Evolutionary conservation across 495 filamentous ascomycete genomes (phyloP).

Genomic region (Cryomyces minteri): DNA sequence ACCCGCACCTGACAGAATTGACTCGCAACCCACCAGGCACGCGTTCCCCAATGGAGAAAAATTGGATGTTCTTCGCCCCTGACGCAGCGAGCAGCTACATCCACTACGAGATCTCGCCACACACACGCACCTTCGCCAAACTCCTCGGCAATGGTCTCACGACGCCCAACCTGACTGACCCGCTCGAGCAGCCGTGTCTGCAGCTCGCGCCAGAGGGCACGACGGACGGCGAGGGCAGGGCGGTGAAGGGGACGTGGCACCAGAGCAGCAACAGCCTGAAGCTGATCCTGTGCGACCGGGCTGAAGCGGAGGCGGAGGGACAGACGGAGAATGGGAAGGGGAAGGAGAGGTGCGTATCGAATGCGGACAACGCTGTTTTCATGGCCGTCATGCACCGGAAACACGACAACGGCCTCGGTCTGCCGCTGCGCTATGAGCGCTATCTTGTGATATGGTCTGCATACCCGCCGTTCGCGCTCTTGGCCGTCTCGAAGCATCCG

Average conservation of each 20-base stretch:
- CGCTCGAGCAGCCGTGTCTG: conserved; percentile 17
- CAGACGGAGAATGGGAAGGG: too few relatives aligned
- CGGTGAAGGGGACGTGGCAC: conserved; percentile 17
- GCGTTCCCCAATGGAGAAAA: conserved; percentile 21
- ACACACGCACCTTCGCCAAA: conserved; percentile 20
- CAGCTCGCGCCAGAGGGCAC: conserved; percentile 2
- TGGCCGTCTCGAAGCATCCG: conserved; percentile 19
- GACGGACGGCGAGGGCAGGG: too few relatives aligned
- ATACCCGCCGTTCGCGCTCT: conserved; percentile 17
- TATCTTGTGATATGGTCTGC: conserved; percentile 21
- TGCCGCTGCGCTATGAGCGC: conserved; percentile 23
- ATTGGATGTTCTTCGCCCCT: conserved; percentile 22
- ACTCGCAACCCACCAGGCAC: conserved; percentile 20
- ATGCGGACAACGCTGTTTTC: conserved; percentile 16
- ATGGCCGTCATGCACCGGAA: conserved; percentile 22
- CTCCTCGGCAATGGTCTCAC: conserved; percentile 21
- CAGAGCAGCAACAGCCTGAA: conserved; percentile 22
- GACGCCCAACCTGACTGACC: conserved; percentile 21
- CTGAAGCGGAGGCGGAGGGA: conserved; percentile 5
- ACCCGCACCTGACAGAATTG: conserved; percentile 21
- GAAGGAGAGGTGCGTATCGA: conserved; percentile 14
- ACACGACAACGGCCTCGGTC: conserved; percentile 14
- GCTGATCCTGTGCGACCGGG: conserved; percentile 19
- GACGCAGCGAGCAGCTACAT: conserved; percentile 12
- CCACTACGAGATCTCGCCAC: conserved; percentile 17